Conservation (phyloP, 495 filamentous ascomycete genomes). For the Hypoxylon lenormandii region DNA sequence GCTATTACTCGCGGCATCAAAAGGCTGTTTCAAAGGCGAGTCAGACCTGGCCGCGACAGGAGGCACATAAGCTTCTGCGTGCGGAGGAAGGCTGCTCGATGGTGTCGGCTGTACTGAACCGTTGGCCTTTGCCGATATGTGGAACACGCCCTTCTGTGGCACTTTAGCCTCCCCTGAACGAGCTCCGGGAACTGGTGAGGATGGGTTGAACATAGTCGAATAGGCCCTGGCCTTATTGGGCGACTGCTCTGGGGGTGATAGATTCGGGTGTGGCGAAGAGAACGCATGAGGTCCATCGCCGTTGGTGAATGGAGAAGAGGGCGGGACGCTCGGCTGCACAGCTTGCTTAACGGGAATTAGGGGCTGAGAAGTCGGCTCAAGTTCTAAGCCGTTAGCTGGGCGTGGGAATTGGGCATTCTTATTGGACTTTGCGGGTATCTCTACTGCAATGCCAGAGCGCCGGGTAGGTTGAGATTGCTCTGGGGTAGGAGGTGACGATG, state of each 20-base stretch:
- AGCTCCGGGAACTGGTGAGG: constrained; percentile 37
- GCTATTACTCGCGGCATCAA: constrained; percentile 39
- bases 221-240: constrained; percentile 58
- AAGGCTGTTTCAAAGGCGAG: constrained; percentile 45
- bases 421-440: constrained; percentile 32
- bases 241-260: constrained; percentile 57
- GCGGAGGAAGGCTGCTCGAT: constrained; percentile 46
- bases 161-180: constrained; percentile 34
- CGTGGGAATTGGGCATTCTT: constrained; percentile 15
- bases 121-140: constrained; percentile 42
- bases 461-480: constrained; percentile 23
- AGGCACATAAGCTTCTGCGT: constrained; percentile 34
- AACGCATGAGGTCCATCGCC: constrained; percentile 54
- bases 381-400: constrained; percentile 27
- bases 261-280: constrained; percentile 58
- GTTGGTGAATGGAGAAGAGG: constrained; percentile 46
- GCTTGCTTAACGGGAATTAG: constrained; percentile 45
- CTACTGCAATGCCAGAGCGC: constrained; percentile 23
- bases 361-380: constrained; percentile 18
- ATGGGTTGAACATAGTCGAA: constrained; percentile 54
- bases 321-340: constrained; percentile 35
- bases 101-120: constrained; percentile 42
- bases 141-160: constrained; percentile 49
- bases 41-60: constrained; percentile 37
- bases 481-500: constrained; percentile 55